A percentile compares a stretch with the other conserved stretches of the same genome.
phyloP scores from a whole-genome alignment of 768 basidiomycete genomes.

The Heimioporus sp. region DNA sequence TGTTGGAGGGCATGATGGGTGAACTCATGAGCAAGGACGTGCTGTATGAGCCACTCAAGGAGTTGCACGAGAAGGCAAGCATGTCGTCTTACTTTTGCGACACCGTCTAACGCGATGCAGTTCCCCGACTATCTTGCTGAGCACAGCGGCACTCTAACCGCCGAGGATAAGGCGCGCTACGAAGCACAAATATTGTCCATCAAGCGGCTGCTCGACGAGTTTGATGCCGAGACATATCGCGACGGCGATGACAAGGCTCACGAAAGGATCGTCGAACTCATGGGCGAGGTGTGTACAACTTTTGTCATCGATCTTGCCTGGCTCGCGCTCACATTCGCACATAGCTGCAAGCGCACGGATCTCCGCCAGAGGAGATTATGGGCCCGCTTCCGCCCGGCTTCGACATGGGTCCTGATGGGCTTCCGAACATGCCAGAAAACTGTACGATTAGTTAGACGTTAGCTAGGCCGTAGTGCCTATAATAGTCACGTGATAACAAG shows the following conservation, averaged over 20 bases:
- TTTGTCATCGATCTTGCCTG: neutral
- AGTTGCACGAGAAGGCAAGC: slow-evolving; percentile 44
- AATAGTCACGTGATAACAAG: no score
- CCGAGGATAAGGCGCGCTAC: slow-evolving; percentile 63
- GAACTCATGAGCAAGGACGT: slow-evolving; percentile 32
- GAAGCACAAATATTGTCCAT: slow-evolving; percentile 59
- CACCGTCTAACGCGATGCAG: slow-evolving; percentile 34
- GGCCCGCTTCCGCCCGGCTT: slow-evolving; percentile 77
- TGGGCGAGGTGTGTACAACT: slow-evolving; percentile 58
- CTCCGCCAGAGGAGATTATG: slow-evolving; percentile 81
- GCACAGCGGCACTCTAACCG: slow-evolving; percentile 50
- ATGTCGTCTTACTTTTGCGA: neutral
- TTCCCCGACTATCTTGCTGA: slow-evolving; percentile 74
- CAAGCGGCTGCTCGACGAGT: slow-evolving; percentile 56
- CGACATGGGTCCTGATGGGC: slow-evolving; percentile 51
- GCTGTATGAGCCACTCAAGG: slow-evolving; percentile 86
- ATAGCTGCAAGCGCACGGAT: slow-evolving; percentile 66
- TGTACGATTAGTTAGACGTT: slow-evolving; percentile 1
- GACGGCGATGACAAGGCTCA: slow-evolving; percentile 51
- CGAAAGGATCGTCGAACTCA: slow-evolving; percentile 58
- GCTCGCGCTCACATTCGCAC: neutral
- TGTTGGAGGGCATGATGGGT: slow-evolving; percentile 66
- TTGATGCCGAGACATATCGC: slow-evolving; percentile 57
- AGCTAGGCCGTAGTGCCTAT: no score
- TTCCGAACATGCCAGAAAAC: slow-evolving; percentile 42